Conservation (phyloP, 1,284 basidiomycete genomes). For the Rhodotorula sp. region DNA sequence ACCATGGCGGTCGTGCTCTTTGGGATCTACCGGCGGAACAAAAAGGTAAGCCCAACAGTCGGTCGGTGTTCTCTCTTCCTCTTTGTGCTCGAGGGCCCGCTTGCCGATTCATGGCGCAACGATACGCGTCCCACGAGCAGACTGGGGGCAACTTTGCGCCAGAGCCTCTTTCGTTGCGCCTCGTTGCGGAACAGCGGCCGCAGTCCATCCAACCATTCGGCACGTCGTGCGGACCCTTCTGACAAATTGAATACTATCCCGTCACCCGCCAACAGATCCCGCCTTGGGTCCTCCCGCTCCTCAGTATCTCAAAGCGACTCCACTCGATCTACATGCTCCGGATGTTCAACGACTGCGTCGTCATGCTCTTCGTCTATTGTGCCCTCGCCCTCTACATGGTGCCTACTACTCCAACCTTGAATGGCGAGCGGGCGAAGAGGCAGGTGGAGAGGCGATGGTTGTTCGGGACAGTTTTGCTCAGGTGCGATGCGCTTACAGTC, state of each 20-base stretch:
- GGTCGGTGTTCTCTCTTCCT: too few relatives aligned
- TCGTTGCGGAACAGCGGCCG: too few relatives aligned
- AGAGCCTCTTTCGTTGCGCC: too few relatives aligned
- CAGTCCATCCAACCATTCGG: too few relatives aligned
- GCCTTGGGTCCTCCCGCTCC: conserved; percentile 72
- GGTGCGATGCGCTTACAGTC: conserved; percentile 56
- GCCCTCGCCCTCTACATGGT: conserved; percentile 45
- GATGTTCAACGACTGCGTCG: conserved; percentile 94
- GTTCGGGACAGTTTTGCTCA: conserved; percentile 66
- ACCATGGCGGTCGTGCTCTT: conserved; percentile 65
- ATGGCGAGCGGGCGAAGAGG: background rate
- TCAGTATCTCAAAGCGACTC: conserved; percentile 85
- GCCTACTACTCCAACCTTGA: background rate
- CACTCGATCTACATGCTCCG: conserved; percentile 92
- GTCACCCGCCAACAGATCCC: conserved; percentile 55
- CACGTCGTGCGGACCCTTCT: too few relatives aligned
- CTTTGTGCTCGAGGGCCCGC: too few relatives aligned
- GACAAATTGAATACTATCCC: conserved; percentile 45
- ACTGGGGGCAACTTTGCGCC: too few relatives aligned
- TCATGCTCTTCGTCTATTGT: conserved; percentile 60
- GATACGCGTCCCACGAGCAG: too few relatives aligned
- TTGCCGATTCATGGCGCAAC: too few relatives aligned
- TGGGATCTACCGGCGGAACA: conserved; percentile 59
- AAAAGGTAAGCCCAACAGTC: conserved; percentile 7
- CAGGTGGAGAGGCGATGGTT: conserved; percentile 56